Percentiles rank a stretch among this genome's conserved stretches.
These are phyloP conservation scores for Rhytidhysteron rufulum DNA, from an alignment of 2,329 filamentous ascomycete species.

Conservation along the genomic window DNA sequence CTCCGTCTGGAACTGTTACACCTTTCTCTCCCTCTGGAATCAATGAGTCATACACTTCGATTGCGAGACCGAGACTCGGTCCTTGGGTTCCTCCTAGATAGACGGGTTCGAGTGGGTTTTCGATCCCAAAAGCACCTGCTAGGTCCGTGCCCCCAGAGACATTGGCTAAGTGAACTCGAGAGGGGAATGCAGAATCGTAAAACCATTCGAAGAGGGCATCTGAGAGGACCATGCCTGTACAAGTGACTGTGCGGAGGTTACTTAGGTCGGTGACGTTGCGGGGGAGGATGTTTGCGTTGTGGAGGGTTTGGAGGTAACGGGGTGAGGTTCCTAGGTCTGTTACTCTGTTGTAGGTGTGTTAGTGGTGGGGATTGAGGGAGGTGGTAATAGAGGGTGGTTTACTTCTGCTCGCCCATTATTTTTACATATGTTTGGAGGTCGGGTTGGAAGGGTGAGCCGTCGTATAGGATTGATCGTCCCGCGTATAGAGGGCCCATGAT, in stretches of 20 bases:
- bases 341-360: slow-evolving; percentile 39
- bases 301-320: slow-evolving; percentile 66
- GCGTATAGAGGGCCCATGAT: slow-evolving; percentile 59
- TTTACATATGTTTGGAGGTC: slow-evolving; percentile 61
- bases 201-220: slow-evolving; percentile 73
- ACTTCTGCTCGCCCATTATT: slow-evolving; percentile 57
- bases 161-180: slow-evolving; percentile 62
- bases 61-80: slow-evolving; percentile 49
- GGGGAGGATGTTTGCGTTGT: slow-evolving; percentile 58
- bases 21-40: slow-evolving; percentile 44
- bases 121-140: slow-evolving; percentile 57
- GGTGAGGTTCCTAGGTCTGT: slow-evolving; percentile 73
- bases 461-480: slow-evolving; percentile 66
- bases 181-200: slow-evolving; percentile 65
- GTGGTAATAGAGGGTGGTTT: background rate
- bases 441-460: slow-evolving; percentile 76
- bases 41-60: slow-evolving; percentile 58
- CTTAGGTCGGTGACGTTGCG: slow-evolving; percentile 60
- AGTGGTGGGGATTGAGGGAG: slow-evolving; percentile 1
- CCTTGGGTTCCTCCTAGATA: slow-evolving; percentile 57
- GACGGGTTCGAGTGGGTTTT: slow-evolving; percentile 65
- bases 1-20: slow-evolving; percentile 56
- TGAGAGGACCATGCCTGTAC: slow-evolving; percentile 74
- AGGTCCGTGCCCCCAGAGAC: slow-evolving; percentile 73
- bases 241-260: slow-evolving; percentile 56